Base-by-base conservation (phyloP, 306 rosid species). In the Vigna trinervia region DNA sequence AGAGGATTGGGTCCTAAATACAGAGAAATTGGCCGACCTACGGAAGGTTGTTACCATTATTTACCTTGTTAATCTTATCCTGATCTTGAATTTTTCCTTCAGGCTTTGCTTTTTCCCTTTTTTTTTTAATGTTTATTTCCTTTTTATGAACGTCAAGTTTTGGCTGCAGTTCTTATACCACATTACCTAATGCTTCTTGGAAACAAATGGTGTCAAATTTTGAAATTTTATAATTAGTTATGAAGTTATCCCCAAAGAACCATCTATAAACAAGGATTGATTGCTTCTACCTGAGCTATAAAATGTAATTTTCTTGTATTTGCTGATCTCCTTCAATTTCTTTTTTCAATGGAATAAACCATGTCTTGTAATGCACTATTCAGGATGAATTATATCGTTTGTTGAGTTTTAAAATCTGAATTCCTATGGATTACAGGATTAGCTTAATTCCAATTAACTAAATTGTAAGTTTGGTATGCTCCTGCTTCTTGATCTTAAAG, bases 1-100 rank as follows among this genome's bases (percentile, higher is more conserved):
- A 17, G 97, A 95, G 63, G 97, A 90, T 53, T 95, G 99, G 99
- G 89, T 95, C 87, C 85, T 95, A 65, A 78, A 89, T 75, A 87
- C 94, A 34, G 97, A 92, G 78, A 95, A 87, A 63, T 78, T 95
- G 89, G 89, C 92, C 2, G 96, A 87, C 67, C 85, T 93, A 75
- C 82, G 78, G n/a, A 91, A 86, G 96, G 97, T 93, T 79, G 72
- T 77, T 60, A 6, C 78, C 48, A 51, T 61, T 39, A 60, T 73
- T 48, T 56, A 62, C 67, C 51, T 43, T 75, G 68, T 64, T 64
- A 23, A 52, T 77, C 64, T 67, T 84, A 75, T 75, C 76, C 41
- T 63, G 8, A 14, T 46, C 51, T 65, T 65, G 45, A 51, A 61
- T 74, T 45, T 12, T 64, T 6, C 9, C 12, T 64, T 80, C 61